Base-by-base conservation (phyloP, 257 asterid species). In the Solanum gracilifrons region DNA sequence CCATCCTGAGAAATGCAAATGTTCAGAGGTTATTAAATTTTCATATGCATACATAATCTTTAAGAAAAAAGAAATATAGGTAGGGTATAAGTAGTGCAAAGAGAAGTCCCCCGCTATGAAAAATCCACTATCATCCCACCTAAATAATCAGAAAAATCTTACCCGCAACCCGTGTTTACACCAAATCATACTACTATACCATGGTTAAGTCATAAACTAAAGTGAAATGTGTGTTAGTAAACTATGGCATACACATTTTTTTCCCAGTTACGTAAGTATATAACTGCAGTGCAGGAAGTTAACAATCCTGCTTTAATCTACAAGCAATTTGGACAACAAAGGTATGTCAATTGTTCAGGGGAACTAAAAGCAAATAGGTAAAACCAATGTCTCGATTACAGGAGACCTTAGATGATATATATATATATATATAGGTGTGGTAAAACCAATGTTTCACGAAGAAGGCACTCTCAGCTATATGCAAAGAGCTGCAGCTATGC, bases 1-100 rank as follows among this genome's bases (percentile, higher is more conserved):
- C 98, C 98, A 79, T 89, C 96, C 99, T 97, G 94, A 94, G 93
- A 77, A 87, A 35, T 76, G 88, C 7, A 79, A 29, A 69, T 72
- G 6, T 16, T 31, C 71, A 60, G 36, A 46, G 18, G 74, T 55
- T 66, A 35, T 9, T 6, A 31, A 41, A 25, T 5, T 68, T 51
- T 55, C 68, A 5, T 7, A 9, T 7, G 7, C 71, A 32, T 69
- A 5, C 31, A 16, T 51, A 15, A 25, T 25, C 35, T 9, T 35
- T 12, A 86, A 4, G 18, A 60, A 46, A 48, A 86, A 46, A 72
- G 5, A 71, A 37, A 20, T 16, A 86, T 25, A 43, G 13, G 83
- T 37, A 75, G 31, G 23, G 84, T 79, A 39, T n/a, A 10, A 69
- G 23, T 31, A 29, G 37, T 31, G 36, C 76, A 32, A 32, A 76